Percentiles rank a stretch among this genome's conserved stretches.
Conservation (phyloP, 75 land plant species). For the Pseudotsuga menziesii region DNA sequence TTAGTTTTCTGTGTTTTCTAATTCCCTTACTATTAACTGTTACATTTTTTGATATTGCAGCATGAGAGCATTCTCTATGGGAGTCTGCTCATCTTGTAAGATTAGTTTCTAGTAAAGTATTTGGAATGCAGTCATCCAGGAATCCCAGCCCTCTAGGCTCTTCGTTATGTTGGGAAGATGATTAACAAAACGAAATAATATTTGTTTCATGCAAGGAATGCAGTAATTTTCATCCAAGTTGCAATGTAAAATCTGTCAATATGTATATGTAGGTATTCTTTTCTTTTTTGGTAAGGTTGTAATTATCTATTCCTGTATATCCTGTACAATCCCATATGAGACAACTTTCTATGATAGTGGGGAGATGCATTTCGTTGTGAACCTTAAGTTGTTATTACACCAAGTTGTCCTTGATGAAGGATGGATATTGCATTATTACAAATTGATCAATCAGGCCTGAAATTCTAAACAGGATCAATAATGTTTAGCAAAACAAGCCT, state of each 20-base stretch:
- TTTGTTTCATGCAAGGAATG: background rate
- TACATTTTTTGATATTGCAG: background rate
- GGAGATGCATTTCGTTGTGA: background rate
- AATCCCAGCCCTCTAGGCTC: background rate
- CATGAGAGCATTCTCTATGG: background rate
- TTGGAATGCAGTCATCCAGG: background rate
- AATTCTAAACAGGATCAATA: background rate
- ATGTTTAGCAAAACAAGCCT: background rate
- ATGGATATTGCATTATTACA: background rate
- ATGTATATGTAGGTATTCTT: background rate
- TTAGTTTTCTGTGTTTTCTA: background rate
- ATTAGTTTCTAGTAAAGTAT: background rate
- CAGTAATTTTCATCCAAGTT: background rate
- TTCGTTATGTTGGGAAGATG: background rate
- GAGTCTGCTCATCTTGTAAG: background rate
- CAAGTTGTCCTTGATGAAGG: background rate
- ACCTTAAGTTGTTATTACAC: background rate
- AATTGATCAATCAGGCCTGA: background rate
- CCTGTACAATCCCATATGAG: background rate
- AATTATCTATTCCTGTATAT: background rate
- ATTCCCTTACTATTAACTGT: background rate
- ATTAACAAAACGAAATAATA: background rate
- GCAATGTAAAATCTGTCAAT: slow-evolving; percentile 9
- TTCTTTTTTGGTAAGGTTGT: background rate
- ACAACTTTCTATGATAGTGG: background rate